Base-by-base conservation (phyloP, 495 filamentous ascomycete species). In the Lasiosphaeriaceae sp. region DNA sequence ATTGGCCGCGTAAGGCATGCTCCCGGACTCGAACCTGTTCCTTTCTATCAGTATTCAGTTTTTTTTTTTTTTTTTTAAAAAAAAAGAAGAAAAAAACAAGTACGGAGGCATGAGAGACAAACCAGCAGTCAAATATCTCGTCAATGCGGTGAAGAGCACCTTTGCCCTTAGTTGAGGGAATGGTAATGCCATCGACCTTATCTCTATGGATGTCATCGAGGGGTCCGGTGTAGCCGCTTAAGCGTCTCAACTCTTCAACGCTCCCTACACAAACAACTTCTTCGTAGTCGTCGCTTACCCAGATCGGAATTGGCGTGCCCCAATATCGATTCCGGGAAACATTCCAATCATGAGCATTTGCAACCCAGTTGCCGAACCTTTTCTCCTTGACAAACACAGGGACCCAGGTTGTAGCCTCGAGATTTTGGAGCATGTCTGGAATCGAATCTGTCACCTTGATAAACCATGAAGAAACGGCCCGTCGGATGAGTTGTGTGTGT, bases 251-350 rank as follows among this genome's bases (percentile, higher is more conserved):
- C 70, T 98, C 92, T 22, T 83, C 82, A 11, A 92, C 80, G 63
- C 90, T 95, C 43, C 92, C 90, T 48, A 97, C 75, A 66, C 92
- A 96, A 35, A 98, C 84, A 52, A 88, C 75, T 70, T 98, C 94
- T 59, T 90, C 85, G 62, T 83, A 74, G 67, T 97, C 92, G 39
- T 94, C 89, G 71, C 87, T 95, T 1, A 89, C 86, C 94, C 94
- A 98, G 41, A 97, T 64, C 1, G 94, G 94, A 24, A 98, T 82
- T 86, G 94, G 94, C 0, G 94, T 97, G 56, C 94, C 94, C 94
- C 94, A 98, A 71, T 96, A 98, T 51, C 94, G 83, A 70, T 96
- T 97, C 41, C 94, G 81, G 45, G 90, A 95, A 35, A 98, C 86
- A 69, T 96, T 96, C 94, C 94, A 98, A 73, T 98, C 94, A 41